Evolutionary conservation across 192 early-diverging fungal genomes (phyloP).

Genomic region (Gorgonomyces haynaldii): DNA sequence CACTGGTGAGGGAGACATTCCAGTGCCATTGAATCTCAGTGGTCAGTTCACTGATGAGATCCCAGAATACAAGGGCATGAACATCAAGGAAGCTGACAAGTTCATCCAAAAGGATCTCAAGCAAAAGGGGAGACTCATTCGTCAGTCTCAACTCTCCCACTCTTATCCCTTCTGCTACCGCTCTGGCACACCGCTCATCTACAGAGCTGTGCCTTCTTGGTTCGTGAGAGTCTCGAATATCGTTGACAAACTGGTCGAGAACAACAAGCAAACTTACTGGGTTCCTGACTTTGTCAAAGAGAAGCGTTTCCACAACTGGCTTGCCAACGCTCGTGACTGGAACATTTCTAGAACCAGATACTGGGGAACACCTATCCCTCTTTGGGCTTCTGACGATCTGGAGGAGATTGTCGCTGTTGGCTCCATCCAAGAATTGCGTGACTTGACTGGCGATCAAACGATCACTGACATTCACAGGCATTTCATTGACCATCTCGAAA

Average conservation of each 20-base stretch:
- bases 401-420: constrained; percentile 83
- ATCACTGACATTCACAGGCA: constrained; percentile 95
- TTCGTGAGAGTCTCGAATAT: constrained; percentile 84
- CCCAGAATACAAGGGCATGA: constrained; percentile 64
- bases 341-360: constrained; percentile 94
- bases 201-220: constrained; percentile 95
- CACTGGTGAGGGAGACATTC: constrained; percentile 67
- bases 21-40: constrained; percentile 80
- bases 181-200: constrained; percentile 93
- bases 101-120: constrained; percentile 86
- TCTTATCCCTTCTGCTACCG: constrained; percentile 95
- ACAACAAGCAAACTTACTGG: constrained; percentile 86
- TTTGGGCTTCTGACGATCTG: constrained; percentile 92
- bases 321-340: constrained; percentile 93
- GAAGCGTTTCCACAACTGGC: constrained; percentile 96
- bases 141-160: constrained; percentile 83
- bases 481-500: constrained; percentile 90
- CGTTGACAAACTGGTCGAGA: constrained; percentile 70
- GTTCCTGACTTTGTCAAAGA: constrained; percentile 94
- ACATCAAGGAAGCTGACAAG: constrained; percentile 98
- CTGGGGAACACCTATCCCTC: constrained; percentile 99
- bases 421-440: constrained; percentile 78
- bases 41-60: constrained; percentile 72
- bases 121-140: constrained; percentile 65
- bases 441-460: constrained; percentile 63